A percentile compares a stretch with the other conserved stretches of the same genome.
Evolutionary conservation across 1,284 basidiomycete species (phyloP).

Genomic region (Puccinia novopanici): DNA sequence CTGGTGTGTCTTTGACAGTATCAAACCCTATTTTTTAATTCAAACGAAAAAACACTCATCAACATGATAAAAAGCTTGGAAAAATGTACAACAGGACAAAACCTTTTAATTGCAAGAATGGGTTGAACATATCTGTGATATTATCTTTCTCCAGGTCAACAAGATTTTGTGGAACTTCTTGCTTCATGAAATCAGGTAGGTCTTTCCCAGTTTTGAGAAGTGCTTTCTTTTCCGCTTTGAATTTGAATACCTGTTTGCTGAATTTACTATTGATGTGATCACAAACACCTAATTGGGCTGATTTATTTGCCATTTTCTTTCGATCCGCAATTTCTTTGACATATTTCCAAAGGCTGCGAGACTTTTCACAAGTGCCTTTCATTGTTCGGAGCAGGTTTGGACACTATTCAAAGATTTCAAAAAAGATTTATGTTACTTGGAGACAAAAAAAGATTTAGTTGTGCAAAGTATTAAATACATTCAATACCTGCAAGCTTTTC

Average conservation of each 20-base stretch:
- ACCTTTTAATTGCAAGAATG: constrained; percentile 7
- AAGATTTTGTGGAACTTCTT: neutral
- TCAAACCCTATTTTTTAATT: constrained; percentile 7
- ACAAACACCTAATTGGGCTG: no score
- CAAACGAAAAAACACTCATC: neutral
- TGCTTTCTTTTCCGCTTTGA: neutral
- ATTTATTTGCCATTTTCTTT: no score
- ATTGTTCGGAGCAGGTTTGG: neutral
- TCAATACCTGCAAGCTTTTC: neutral
- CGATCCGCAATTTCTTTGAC: neutral
- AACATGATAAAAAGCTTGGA: no score
- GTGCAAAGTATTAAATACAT: neutral
- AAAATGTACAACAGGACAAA: no score
- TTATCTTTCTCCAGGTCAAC: neutral
- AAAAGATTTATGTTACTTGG: neutral
- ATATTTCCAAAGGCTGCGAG: neutral
- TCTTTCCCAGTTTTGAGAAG: neutral
- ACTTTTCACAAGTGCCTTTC: neutral
- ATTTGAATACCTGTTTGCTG: neutral
- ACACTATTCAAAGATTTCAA: neutral
- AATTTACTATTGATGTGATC: no score
- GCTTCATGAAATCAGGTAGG: neutral
- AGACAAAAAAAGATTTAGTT: neutral
- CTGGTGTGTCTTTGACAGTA: neutral
- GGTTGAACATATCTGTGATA: neutral